A percentile compares a stretch with the other conserved stretches of the same genome.
These are phyloP conservation scores for Ceratobasidium sp. DNA, from an alignment of 1,284 basidiomycete species.

Conservation along the genomic window DNA sequence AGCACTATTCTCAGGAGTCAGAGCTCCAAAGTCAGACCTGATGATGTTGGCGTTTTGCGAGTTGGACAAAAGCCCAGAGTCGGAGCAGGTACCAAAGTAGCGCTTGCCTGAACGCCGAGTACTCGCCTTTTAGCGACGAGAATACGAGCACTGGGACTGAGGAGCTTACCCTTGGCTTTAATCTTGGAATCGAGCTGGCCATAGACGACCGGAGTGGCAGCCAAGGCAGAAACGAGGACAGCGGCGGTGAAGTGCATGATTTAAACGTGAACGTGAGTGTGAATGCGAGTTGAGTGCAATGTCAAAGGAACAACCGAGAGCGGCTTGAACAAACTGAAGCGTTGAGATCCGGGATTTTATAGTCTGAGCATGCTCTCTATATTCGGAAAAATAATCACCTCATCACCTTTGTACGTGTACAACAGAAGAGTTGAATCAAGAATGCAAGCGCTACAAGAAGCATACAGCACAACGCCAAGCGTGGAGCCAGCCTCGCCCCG, in stretches of 20 bases:
- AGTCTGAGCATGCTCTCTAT: too few species aligned
- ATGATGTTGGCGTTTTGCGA: slow-evolving; percentile 56
- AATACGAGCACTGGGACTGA: not conserved
- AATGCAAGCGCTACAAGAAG: not conserved
- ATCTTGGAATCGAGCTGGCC: slow-evolving; percentile 41
- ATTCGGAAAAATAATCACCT: slow-evolving; percentile 22
- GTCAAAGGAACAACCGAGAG: slow-evolving; percentile 10
- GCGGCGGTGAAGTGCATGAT: slow-evolving; percentile 25
- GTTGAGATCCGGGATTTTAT: too few species aligned
- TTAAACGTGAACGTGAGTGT: not conserved
- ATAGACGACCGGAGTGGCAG: slow-evolving; percentile 10
- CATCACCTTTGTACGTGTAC: not conserved
- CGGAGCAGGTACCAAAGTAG: slow-evolving; percentile 42
- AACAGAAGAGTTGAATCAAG: slow-evolving; percentile 2
- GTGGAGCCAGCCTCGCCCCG: not conserved
- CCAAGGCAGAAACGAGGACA: slow-evolving; percentile 8
- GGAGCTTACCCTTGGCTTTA: slow-evolving; percentile 40
- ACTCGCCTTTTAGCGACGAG: not conserved
- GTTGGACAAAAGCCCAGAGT: slow-evolving; percentile 51
- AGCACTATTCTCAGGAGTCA: slow-evolving; percentile 46
- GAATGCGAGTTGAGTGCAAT: not conserved
- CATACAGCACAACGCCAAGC: not conserved
- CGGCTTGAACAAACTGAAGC: not conserved
- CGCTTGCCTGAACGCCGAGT: slow-evolving; percentile 13
- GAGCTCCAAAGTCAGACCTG: slow-evolving; percentile 56